Evolutionary conservation across 257 asterid genomes (phyloP).

Genomic region (Sherardia arvensis): DNA sequence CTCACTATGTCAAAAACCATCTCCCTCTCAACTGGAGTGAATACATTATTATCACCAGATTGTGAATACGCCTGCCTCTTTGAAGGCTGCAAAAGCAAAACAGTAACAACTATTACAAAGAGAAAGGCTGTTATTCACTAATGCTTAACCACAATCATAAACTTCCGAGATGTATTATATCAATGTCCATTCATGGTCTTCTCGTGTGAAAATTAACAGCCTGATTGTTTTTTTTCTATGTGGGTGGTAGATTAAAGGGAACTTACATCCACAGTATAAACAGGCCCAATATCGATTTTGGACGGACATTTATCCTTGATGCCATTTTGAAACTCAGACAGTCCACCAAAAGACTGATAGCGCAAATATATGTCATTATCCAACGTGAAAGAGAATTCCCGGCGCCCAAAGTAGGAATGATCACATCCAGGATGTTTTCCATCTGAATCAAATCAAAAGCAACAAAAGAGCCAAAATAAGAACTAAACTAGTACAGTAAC

Average conservation of each 20-base stretch:
- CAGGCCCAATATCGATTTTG: slow-evolving; percentile 90
- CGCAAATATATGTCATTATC: slow-evolving; percentile 72
- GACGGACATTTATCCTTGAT: slow-evolving; percentile 74
- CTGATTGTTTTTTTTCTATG: not conserved
- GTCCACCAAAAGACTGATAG: slow-evolving; percentile 64
- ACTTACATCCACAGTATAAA: slow-evolving; percentile 86
- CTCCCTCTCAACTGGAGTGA: slow-evolving; percentile 75
- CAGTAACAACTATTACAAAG: slow-evolving; percentile 9
- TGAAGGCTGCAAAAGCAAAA: slow-evolving; percentile 55
- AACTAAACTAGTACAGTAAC: not conserved
- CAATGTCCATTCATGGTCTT: not conserved
- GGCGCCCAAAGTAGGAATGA: slow-evolving; percentile 69
- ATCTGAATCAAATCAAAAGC: slow-evolving; percentile 32
- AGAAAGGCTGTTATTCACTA: not conserved
- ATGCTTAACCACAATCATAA: not conserved
- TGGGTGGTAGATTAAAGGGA: not conserved
- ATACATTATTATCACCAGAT: slow-evolving; percentile 62
- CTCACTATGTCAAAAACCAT: slow-evolving; percentile 90
- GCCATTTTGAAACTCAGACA: slow-evolving; percentile 49
- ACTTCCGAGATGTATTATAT: not conserved
- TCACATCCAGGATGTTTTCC: slow-evolving; percentile 98
- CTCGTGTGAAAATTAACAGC: not conserved
- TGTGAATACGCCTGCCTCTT: slow-evolving; percentile 87
- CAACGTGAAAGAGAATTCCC: slow-evolving; percentile 85
- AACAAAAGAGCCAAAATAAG: not conserved